These are phyloP conservation scores for Ganoderma lucidum DNA, from an alignment of 1,284 basidiomycete genomes.

Conservation along the genomic window DNA sequence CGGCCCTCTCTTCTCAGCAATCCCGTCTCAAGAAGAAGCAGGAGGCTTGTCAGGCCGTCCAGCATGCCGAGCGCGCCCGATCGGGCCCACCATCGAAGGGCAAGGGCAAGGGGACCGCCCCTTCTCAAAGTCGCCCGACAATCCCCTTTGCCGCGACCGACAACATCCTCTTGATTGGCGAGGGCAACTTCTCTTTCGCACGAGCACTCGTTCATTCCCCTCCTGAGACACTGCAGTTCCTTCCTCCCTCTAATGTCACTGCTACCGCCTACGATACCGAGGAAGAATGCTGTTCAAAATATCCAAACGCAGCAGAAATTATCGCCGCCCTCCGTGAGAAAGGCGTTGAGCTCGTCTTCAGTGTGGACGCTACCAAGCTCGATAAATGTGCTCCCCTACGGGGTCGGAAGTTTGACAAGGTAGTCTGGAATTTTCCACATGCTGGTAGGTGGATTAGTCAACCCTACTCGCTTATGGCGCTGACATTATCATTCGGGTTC, in stretches of 20 bases:
- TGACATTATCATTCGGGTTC: constrained; percentile 17
- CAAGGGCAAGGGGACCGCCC: constrained; percentile 40
- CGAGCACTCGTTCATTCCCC: constrained; percentile 72
- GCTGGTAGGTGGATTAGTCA: constrained; percentile 65
- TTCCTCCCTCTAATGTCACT: constrained; percentile 76
- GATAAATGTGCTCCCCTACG: constrained; percentile 67
- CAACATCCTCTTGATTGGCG: constrained; percentile 89
- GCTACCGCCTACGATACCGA: constrained; percentile 92
- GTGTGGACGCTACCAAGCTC: constrained; percentile 85
- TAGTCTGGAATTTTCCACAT: constrained; percentile 98
- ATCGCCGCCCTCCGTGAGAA: constrained; percentile 63
- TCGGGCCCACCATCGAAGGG: constrained; percentile 42
- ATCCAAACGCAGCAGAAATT: constrained; percentile 78
- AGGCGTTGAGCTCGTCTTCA: constrained; percentile 82
- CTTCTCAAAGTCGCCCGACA: constrained; percentile 46
- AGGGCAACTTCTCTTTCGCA: constrained; percentile 96
- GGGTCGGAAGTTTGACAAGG: constrained; percentile 73
- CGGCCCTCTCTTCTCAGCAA: constrained; percentile 72
- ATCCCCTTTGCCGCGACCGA: constrained; percentile 83
- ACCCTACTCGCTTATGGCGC: not conserved
- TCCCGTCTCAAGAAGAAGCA: constrained; percentile 67
- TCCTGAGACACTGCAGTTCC: constrained; percentile 55
- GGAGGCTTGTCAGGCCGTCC: constrained; percentile 55
- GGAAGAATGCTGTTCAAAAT: constrained; percentile 82
- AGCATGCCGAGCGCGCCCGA: constrained; percentile 57